These are phyloP conservation scores for Penicillium occitanis DNA, from an alignment of 2,329 filamentous ascomycete genomes.

Conservation along the genomic window DNA sequence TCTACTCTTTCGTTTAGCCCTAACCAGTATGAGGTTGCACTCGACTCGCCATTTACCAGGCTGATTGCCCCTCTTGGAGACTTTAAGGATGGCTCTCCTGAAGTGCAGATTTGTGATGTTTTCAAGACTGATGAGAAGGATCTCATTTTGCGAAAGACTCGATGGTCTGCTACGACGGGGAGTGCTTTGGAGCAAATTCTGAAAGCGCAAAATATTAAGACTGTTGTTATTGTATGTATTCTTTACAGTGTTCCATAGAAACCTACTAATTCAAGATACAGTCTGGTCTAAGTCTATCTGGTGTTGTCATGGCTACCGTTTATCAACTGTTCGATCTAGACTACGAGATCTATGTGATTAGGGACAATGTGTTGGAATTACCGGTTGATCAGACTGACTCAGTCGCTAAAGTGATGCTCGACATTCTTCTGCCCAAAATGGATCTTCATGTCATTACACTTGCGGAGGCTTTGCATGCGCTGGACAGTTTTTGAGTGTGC, in stretches of 20 bases:
- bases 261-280: constrained; percentile 20
- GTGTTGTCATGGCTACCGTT: constrained; percentile 45
- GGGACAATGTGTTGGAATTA: constrained; percentile 37
- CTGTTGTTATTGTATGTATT: constrained; percentile 39
- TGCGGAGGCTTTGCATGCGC: constrained; percentile 23
- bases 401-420: constrained; percentile 27
- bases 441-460: constrained; percentile 26
- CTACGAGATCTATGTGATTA: constrained; percentile 45
- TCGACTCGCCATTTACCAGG: constrained; percentile 37
- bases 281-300: constrained; percentile 45
- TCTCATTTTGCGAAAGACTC: constrained; percentile 43
- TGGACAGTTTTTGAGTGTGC: constrained; percentile 18
- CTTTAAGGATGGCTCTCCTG: constrained; percentile 28
- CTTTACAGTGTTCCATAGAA: not conserved
- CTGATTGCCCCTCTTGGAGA: constrained; percentile 32
- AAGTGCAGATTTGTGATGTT: constrained; percentile 34
- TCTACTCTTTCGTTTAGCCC: constrained; percentile 41
- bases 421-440: constrained; percentile 32
- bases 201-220: constrained; percentile 41
- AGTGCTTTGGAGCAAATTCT: constrained; percentile 46
- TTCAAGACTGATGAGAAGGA: constrained; percentile 35
- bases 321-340: constrained; percentile 48
- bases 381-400: constrained; percentile 26
- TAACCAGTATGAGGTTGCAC: constrained; percentile 37
- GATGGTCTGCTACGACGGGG: constrained; percentile 45